Base-by-base conservation (phyloP, 1,139 yeast species). In the Geotrichum cucujoidarum region DNA sequence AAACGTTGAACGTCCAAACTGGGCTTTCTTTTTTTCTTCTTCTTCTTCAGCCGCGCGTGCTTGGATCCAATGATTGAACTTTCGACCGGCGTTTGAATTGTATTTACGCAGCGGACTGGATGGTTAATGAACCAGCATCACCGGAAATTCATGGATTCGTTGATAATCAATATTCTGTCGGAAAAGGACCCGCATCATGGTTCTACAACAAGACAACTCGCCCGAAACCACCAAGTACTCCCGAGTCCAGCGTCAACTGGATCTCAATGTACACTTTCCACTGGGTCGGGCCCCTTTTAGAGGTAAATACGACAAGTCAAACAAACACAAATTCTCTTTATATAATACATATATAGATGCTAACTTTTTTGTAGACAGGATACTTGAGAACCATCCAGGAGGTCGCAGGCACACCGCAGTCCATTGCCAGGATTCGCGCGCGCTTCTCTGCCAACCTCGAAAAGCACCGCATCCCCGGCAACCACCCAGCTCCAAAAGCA, bases 301-400 rank as follows among this genome's bases (percentile, higher is more conserved):
- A 67, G 34, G 76, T 75, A 53, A 49, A 65, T 55, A 38, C 11
- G 4, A 13, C 20, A 5, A 13, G 7, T 8, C 10, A 7, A 21
- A 16, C 25, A 8, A 8, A 13, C 21, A 13, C 18, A 16, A 31
- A 32, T 32, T 13, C 38, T 37, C 10, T 25, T 8, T 17, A 37
- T 22, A 7, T 37, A 11, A 11, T 41, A n/a, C 11, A 29, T 17
- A 31, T 22, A 36, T 11, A 35, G n/a, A 10, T 17, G 34, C 50
- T 45, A 37, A 40, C 30, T 25, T 45, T 14, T 47, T 22, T 16
- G 18, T 41, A 62, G 66, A 58, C 63, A 2, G 95, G 95, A 1
- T 85, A 84, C 60, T 72, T 73, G 50, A 72, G 95, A 57, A 80
- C 87, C 0, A 64, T 85, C 32, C 78, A 77, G 45, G 78, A 80